These are phyloP conservation scores for Prunus campanulata DNA, from an alignment of 306 rosid genomes.

Conservation along the genomic window DNA sequence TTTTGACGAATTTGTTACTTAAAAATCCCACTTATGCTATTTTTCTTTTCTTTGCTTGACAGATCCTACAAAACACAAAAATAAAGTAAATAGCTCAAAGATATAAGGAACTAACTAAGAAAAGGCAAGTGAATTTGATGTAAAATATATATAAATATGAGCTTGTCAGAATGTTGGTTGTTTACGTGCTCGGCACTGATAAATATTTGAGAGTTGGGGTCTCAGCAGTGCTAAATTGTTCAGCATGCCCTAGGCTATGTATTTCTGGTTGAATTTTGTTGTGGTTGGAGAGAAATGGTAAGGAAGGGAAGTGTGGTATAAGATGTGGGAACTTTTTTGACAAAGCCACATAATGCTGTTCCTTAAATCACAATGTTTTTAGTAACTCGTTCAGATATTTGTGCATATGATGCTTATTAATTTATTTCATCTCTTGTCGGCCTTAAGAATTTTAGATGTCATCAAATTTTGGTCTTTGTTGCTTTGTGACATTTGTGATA, in stretches of 20 bases:
- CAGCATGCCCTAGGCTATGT: neutral
- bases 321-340: neutral
- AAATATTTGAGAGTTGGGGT: too few species aligned
- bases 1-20: too few species aligned
- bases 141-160: too few species aligned
- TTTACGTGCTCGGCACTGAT: neutral
- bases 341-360: neutral
- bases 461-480: neutral
- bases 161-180: neutral
- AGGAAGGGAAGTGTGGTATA: neutral
- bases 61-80: too few species aligned
- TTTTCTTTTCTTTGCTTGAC: too few species aligned
- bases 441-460: neutral
- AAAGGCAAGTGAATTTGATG: too few species aligned
- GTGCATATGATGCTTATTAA: neutral
- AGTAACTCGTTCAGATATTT: neutral
- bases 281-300: neutral
- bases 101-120: too few species aligned
- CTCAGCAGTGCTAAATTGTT: neutral
- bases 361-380: neutral
- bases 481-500: neutral
- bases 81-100: too few species aligned
- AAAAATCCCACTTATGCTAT: too few species aligned
- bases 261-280: neutral
- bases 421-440: neutral